Percentiles rank a stretch among this genome's conserved stretches.
phyloP scores from a whole-genome alignment of 2,329 filamentous ascomycete species.

The Curvularia eragrostidis region DNA sequence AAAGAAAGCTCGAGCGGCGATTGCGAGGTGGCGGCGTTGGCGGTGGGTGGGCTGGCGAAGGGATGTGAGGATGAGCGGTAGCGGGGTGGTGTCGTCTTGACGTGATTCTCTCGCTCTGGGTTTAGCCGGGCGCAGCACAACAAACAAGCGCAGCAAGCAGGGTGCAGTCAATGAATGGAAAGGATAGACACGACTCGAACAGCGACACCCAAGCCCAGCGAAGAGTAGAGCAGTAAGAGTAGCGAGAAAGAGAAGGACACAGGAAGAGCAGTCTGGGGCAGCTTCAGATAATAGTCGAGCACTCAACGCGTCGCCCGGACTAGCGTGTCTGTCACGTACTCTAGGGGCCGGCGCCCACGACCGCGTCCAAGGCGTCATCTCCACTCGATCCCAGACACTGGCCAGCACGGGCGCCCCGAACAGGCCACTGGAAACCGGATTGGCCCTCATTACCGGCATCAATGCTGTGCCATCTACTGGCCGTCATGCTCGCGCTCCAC shows the following conservation, averaged over 20 bases:
- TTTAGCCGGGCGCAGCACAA: slow-evolving; percentile 11
- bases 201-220: background rate
- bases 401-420: slow-evolving; percentile 17
- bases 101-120: slow-evolving; percentile 13
- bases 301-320: slow-evolving; percentile 29
- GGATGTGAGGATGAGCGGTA: slow-evolving; percentile 9
- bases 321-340: slow-evolving; percentile 34
- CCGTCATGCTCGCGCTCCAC: slow-evolving; percentile 2
- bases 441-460: slow-evolving; percentile 4
- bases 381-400: slow-evolving; percentile 23
- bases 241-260: slow-evolving; percentile 9
- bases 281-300: slow-evolving; percentile 24
- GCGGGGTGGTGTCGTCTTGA: slow-evolving; percentile 15
- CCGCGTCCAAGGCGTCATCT: slow-evolving; percentile 27
- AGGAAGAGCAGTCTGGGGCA: slow-evolving; percentile 18
- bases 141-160: background rate
- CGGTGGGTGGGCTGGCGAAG: slow-evolving; percentile 12
- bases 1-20: background rate
- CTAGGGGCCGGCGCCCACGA: slow-evolving; percentile 17
- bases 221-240: slow-evolving; percentile 5
- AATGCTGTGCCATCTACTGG: slow-evolving; percentile 10
- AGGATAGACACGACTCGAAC: background rate
- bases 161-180: background rate
- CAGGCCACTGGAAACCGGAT: slow-evolving; percentile 10
- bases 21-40: slow-evolving; percentile 7